A percentile compares a stretch with the other conserved stretches of the same genome.
phyloP scores from a whole-genome alignment of 495 filamentous ascomycete genomes.

The Hypoxylon intermedium region DNA sequence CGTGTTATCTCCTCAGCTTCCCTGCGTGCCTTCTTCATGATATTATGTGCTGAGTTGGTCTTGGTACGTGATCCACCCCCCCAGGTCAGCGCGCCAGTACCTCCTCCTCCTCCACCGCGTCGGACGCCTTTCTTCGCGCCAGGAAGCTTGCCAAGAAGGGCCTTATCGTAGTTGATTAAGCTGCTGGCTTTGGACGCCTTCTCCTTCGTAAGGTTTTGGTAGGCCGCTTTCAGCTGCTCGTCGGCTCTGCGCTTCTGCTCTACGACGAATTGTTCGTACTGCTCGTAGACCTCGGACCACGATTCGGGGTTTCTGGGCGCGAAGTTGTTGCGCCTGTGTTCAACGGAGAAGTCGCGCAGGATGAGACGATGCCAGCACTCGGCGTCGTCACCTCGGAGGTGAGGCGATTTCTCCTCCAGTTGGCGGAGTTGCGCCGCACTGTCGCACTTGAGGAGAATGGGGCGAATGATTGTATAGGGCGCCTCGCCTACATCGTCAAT shows the following conservation, averaged over 20 bases:
- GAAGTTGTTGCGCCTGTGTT: slow-evolving; percentile 32
- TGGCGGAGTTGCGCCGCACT: slow-evolving; percentile 43
- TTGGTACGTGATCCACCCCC: slow-evolving; percentile 42
- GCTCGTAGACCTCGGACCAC: slow-evolving; percentile 49
- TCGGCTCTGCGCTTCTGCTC: slow-evolving; percentile 59
- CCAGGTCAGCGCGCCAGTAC: slow-evolving; percentile 24
- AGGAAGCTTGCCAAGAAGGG: slow-evolving; percentile 28
- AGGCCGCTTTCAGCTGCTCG: slow-evolving; percentile 45
- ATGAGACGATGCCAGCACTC: slow-evolving; percentile 53
- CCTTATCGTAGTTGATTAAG: slow-evolving; percentile 38
- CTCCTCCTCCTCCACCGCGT: background rate
- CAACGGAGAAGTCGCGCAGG: slow-evolving; percentile 40
- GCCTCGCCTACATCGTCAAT: slow-evolving; percentile 33
- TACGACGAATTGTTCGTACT: slow-evolving; percentile 51
- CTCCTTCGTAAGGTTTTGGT: slow-evolving; percentile 41
- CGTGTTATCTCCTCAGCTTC: slow-evolving; percentile 40
- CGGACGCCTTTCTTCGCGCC: slow-evolving; percentile 1
- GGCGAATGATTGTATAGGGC: slow-evolving; percentile 20
- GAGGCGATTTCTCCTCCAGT: slow-evolving; percentile 47
- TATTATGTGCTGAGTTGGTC: slow-evolving; percentile 25
- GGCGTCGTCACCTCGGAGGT: slow-evolving; percentile 43
- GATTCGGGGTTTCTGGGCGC: slow-evolving; percentile 41
- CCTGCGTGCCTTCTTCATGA: slow-evolving; percentile 40
- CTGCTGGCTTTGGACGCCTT: slow-evolving; percentile 39
- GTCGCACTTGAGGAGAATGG: slow-evolving; percentile 44